These are phyloP conservation scores for Penicillium turbatum DNA, from an alignment of 495 filamentous ascomycete genomes.

Conservation along the genomic window DNA sequence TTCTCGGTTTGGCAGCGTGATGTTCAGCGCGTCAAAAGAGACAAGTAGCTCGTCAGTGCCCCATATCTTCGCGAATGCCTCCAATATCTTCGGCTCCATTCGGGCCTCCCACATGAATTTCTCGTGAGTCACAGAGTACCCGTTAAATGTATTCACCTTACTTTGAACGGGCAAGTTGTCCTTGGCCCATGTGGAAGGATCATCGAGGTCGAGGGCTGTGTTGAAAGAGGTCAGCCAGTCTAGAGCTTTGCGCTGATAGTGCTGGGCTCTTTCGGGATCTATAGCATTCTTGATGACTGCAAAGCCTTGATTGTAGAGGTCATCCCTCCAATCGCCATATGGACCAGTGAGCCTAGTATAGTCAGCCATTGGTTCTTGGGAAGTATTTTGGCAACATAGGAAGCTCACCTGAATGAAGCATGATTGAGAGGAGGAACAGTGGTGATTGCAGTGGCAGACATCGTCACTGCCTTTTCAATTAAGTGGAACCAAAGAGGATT, in stretches of 20 bases:
- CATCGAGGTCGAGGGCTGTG: slow-evolving; percentile 22
- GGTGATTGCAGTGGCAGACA: background rate
- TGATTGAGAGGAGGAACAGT: background rate
- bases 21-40: slow-evolving; percentile 2
- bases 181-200: slow-evolving; percentile 30
- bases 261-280: slow-evolving; percentile 17
- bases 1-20: slow-evolving; percentile 2
- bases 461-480: background rate
- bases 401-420: background rate
- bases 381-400: background rate
- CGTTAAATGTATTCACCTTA: slow-evolving; percentile 25
- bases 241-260: slow-evolving; percentile 25
- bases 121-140: slow-evolving; percentile 39
- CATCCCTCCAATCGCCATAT: slow-evolving; percentile 33
- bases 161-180: slow-evolving; percentile 30
- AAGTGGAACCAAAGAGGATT: background rate
- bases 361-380: background rate
- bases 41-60: slow-evolving; percentile 21
- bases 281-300: slow-evolving; percentile 28
- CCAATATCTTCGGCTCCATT: slow-evolving; percentile 33
- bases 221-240: slow-evolving; percentile 28
- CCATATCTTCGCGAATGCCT: slow-evolving; percentile 28
- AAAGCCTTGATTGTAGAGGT: slow-evolving; percentile 30
- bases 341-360: slow-evolving; percentile 13
- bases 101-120: slow-evolving; percentile 47